These are phyloP conservation scores for Passiflora organensis DNA, from an alignment of 345 rosid species.

Conservation along the genomic window DNA sequence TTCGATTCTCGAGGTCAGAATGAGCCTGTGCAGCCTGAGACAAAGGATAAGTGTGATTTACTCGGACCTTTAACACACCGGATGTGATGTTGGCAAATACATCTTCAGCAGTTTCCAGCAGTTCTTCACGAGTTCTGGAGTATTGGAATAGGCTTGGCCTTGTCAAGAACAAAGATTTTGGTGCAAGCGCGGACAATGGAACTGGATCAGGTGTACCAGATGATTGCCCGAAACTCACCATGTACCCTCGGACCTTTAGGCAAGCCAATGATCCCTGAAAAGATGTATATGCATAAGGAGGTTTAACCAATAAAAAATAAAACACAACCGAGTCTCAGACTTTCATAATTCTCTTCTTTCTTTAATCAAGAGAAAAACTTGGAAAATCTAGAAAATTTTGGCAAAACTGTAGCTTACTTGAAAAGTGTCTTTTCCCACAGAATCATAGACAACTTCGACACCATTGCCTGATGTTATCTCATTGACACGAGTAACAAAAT, in stretches of 20 bases:
- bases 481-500: slow-evolving; percentile 66
- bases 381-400: background rate
- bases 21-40: slow-evolving; percentile 72
- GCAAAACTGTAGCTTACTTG: slow-evolving; percentile 43
- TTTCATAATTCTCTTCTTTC: background rate
- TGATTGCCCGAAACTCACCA: slow-evolving; percentile 89
- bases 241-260: slow-evolving; percentile 66
- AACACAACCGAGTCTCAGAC: background rate
- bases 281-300: background rate
- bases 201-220: slow-evolving; percentile 75
- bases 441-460: slow-evolving; percentile 84
- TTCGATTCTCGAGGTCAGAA: slow-evolving; percentile 64
- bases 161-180: slow-evolving; percentile 74
- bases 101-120: slow-evolving; percentile 68
- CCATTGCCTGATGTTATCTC: slow-evolving; percentile 79
- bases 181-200: slow-evolving; percentile 62
- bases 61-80: slow-evolving; percentile 52
- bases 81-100: slow-evolving; percentile 59
- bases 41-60: slow-evolving; percentile 70
- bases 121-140: slow-evolving; percentile 61
- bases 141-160: slow-evolving; percentile 76
- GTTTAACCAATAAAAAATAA: background rate
- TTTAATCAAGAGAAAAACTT: background rate
- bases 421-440: slow-evolving; percentile 87
- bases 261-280: slow-evolving; percentile 78